phyloP scores from a whole-genome alignment of 352 stramenopile species.

The Hyaloperonospora arabidopsidis region DNA sequence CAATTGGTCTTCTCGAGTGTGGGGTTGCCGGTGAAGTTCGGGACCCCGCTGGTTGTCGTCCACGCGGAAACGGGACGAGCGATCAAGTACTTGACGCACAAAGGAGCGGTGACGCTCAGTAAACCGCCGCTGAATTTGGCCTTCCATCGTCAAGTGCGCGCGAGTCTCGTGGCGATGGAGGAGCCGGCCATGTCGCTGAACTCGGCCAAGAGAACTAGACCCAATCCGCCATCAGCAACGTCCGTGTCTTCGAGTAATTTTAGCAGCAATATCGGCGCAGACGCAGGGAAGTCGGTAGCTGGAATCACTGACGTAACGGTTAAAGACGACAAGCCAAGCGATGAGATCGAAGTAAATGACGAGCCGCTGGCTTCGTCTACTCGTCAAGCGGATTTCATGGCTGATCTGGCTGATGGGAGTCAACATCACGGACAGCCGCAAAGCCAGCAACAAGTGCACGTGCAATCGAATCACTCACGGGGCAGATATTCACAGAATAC shows the following conservation, averaged over 20 bases:
- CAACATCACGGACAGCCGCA: constrained; percentile 11
- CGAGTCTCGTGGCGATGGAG: constrained; percentile 43
- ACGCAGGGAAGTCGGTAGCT: constrained; percentile 9
- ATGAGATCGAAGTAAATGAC: constrained; percentile 10
- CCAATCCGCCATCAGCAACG: constrained; percentile 19
- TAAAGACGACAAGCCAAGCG: background rate
- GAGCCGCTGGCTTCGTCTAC: background rate
- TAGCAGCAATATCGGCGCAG: constrained; percentile 10
- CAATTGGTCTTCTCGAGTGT: constrained; percentile 43
- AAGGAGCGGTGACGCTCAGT: constrained; percentile 55
- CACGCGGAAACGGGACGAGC: constrained; percentile 55
- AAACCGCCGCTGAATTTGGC: constrained; percentile 60
- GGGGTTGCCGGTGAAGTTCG: constrained; percentile 52
- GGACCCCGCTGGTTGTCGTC: constrained; percentile 44
- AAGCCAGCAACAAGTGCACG: constrained; percentile 17
- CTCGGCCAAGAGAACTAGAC: constrained; percentile 16
- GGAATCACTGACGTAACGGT: constrained; percentile 17
- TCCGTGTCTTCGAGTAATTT: constrained; percentile 10
- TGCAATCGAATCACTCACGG: constrained; percentile 19
- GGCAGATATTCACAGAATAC: constrained; percentile 23
- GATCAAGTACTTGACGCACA: constrained; percentile 52
- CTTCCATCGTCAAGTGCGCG: constrained; percentile 48
- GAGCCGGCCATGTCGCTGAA: constrained; percentile 29
- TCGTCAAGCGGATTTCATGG: constrained; percentile 6
- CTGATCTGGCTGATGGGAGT: constrained; percentile 17